Base-by-base conservation (phyloP, 257 asterid species). In the Leonotis leonurus region DNA sequence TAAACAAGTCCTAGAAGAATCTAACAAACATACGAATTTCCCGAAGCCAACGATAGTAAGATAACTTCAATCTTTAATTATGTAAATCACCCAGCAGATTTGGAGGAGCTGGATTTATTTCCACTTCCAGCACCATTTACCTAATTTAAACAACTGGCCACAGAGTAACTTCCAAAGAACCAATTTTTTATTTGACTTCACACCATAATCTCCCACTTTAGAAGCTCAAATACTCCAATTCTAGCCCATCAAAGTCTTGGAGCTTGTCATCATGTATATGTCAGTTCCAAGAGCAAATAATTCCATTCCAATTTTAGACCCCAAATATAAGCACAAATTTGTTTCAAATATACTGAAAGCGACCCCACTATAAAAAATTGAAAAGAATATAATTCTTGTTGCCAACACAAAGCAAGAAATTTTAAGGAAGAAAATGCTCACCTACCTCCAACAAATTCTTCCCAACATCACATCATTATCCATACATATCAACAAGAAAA, bases 301-400 rank as follows among this genome's bases (percentile, higher is more conserved):
- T 37, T 62, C 56, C 62, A 35, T 56, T 56, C 72, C 69, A 64
- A 43, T 33, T 65, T 56, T 59, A 49, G 65, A 64, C 68, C 70
- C n/a, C 65, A n/a, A n/a, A n/a, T n/a, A n/a, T 11, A 52, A 60
- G 69, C 68, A 55, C 33, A 60, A 57, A n/a, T n/a, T n/a, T n/a
- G 56, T 48, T 45, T 43, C 67, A 46, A 66, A 70, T 36, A 49
- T 18, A 46, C 67, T 13, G 82, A 80, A 76, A 76, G 73, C 55
- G 85, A 76, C 82, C 80, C 82, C 79, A 79, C 73, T 55, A 21
- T 3, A 56, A 72, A 55, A n/a, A n/a, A n/a, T n/a, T 25, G 29
- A 61, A 54, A 18, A n/a, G 65, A 49, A 25, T 13, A 22, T 26
- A 69, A 73, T 45, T 67, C 55, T 27, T 21, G 67, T 65, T 62